Evolutionary conservation across 2,329 filamentous ascomycete genomes (phyloP).

Genomic region (Graphilbum ipis-grandicollis): DNA sequence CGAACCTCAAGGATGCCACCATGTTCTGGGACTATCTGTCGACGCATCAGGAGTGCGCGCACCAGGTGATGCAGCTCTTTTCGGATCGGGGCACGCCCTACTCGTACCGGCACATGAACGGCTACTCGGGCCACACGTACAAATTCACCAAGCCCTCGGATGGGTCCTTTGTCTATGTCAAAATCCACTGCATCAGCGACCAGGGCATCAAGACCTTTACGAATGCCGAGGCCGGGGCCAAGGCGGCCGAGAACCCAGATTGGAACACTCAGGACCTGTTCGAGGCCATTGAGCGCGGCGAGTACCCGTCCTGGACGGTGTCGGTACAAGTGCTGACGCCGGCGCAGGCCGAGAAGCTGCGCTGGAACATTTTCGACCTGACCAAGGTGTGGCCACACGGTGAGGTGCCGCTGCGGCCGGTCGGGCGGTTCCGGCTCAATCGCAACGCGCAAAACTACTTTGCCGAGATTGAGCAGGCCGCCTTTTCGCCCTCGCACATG

Average conservation of each 20-base stretch:
- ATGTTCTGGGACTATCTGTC: slow-evolving; percentile 44
- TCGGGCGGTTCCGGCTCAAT: slow-evolving; percentile 48
- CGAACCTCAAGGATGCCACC: slow-evolving; percentile 49
- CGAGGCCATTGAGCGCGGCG: slow-evolving; percentile 40
- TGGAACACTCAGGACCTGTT: slow-evolving; percentile 47
- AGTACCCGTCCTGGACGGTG: slow-evolving; percentile 45
- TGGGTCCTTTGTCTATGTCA: slow-evolving; percentile 47
- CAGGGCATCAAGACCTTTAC: slow-evolving; percentile 44
- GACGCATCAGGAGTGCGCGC: slow-evolving; percentile 43
- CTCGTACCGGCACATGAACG: slow-evolving; percentile 49
- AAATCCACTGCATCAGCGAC: slow-evolving; percentile 46
- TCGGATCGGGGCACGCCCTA: slow-evolving; percentile 49
- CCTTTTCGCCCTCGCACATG: slow-evolving; percentile 47
- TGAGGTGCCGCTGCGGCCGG: slow-evolving; percentile 40
- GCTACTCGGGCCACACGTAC: slow-evolving; percentile 51
- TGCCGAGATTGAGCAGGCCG: slow-evolving; percentile 49
- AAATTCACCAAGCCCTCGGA: slow-evolving; percentile 44
- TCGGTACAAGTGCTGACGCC: slow-evolving; percentile 47
- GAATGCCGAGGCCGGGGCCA: slow-evolving; percentile 34
- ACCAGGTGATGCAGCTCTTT: slow-evolving; percentile 50
- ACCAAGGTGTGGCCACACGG: slow-evolving; percentile 53
- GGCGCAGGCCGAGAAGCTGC: slow-evolving; percentile 41
- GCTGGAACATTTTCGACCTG: slow-evolving; percentile 49
- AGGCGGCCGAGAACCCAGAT: slow-evolving; percentile 42
- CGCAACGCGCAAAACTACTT: slow-evolving; percentile 52